Evolutionary conservation across 2,329 filamentous ascomycete species (phyloP).

Genomic region (Trichoderma cornu-damae): DNA sequence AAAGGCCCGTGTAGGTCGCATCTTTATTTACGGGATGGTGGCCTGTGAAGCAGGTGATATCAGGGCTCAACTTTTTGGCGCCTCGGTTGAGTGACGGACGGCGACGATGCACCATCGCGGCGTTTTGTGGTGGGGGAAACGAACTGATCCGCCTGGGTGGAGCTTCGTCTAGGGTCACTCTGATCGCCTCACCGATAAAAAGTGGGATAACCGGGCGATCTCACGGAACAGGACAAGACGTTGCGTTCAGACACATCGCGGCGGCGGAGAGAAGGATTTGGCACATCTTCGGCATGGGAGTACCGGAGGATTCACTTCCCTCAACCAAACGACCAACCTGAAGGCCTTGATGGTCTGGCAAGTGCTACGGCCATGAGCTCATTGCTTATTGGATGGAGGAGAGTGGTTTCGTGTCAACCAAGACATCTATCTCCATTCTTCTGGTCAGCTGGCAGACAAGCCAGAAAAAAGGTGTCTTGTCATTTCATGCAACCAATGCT

Average conservation of each 20-base stretch:
- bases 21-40: conserved; percentile 13
- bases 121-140: conserved; percentile 10
- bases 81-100: conserved; percentile 12
- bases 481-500: conserved; percentile 14
- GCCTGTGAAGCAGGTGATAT: conserved; percentile 13
- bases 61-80: conserved; percentile 10
- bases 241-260: neutral
- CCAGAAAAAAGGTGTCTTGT: conserved; percentile 2
- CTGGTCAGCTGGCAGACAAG: conserved; percentile 6
- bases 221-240: neutral
- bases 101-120: conserved; percentile 17
- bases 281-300: conserved; percentile 5
- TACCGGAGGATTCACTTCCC: neutral
- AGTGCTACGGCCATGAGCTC: neutral
- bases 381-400: neutral
- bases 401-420: neutral
- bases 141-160: conserved; percentile 11
- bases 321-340: neutral
- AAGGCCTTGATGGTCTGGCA: neutral
- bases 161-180: conserved; percentile 5
- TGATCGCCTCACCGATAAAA: conserved; percentile 19
- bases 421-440: neutral
- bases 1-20: conserved; percentile 18
- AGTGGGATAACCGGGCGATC: conserved; percentile 14
- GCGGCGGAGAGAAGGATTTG: neutral